phyloP scores from a whole-genome alignment of 2,329 filamentous ascomycete genomes.

The Acrocalymma vagum region DNA sequence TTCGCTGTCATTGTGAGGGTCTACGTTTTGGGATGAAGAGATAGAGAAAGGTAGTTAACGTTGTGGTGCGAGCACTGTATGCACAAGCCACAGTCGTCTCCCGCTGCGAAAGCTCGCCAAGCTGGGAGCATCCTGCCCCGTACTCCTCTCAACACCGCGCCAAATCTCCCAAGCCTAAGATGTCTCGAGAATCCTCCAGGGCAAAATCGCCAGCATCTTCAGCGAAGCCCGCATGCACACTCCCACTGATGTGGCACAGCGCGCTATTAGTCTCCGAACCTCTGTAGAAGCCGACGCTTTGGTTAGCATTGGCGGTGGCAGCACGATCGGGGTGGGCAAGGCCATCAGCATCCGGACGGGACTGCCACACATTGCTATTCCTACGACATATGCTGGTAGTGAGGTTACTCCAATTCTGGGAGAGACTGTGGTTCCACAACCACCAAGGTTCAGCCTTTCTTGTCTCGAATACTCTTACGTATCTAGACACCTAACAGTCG shows the following conservation, averaged over 20 bases:
- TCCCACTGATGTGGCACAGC: conserved; percentile 64
- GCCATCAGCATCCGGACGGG: conserved; percentile 42
- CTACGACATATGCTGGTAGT: conserved; percentile 47
- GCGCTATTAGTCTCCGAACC: conserved; percentile 60
- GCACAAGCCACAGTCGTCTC: no score
- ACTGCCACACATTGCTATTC: conserved; percentile 41
- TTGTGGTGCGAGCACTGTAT: no score
- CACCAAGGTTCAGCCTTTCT: no score
- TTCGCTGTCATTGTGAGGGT: no score
- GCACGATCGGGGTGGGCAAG: conserved; percentile 64
- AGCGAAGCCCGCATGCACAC: conserved; percentile 70
- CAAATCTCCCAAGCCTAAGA: conserved; percentile 58
- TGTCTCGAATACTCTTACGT: no score
- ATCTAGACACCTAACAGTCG: no score
- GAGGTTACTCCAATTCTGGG: conserved; percentile 74
- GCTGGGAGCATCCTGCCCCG: conserved; percentile 58
- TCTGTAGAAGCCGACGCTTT: conserved; percentile 61
- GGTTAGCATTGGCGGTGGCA: conserved; percentile 69
- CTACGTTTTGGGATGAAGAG: no score
- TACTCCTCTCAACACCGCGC: conserved; percentile 66
- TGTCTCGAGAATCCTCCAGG: conserved; percentile 55
- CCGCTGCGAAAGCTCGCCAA: conserved; percentile 54
- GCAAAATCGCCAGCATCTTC: conserved; percentile 61
- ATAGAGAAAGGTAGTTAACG: no score
- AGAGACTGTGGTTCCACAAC: conserved; percentile 67